These are phyloP conservation scores for Capsicum rhomboideum DNA, from an alignment of 257 asterid genomes.

Conservation along the genomic window DNA sequence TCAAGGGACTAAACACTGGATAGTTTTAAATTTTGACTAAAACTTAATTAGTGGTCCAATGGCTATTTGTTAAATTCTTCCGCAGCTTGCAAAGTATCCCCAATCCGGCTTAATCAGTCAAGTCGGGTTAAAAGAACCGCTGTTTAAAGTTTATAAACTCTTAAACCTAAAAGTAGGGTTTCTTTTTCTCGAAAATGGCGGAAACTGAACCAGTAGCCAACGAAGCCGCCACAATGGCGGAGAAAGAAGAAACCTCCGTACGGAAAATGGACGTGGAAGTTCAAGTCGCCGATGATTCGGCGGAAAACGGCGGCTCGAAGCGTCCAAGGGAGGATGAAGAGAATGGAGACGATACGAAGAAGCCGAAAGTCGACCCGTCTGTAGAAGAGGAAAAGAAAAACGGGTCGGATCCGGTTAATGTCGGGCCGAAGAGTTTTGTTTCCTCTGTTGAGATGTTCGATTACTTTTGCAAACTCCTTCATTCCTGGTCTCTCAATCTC, in stretches of 20 bases:
- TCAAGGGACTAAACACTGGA: neutral
- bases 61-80: neutral
- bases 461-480: slow-evolving; percentile 68
- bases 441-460: slow-evolving; percentile 65
- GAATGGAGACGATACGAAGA: slow-evolving; percentile 31
- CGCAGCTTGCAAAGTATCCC: neutral
- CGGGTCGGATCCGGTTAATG: slow-evolving; percentile 12
- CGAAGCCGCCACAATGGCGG: slow-evolving; percentile 1
- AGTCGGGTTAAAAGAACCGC: neutral
- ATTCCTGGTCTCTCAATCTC: slow-evolving; percentile 54
- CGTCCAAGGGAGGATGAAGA: slow-evolving; percentile 43
- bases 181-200: slow-evolving; percentile 8
- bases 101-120: neutral
- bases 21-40: neutral
- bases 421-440: slow-evolving; percentile 69
- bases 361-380: slow-evolving; percentile 23
- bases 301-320: slow-evolving; percentile 26
- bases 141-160: neutral
- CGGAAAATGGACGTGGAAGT: slow-evolving; percentile 26
- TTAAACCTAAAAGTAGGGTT: neutral
- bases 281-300: slow-evolving; percentile 4
- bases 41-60: neutral
- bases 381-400: neutral
- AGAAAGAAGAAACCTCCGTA: neutral
- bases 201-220: slow-evolving; percentile 14